phyloP scores from a whole-genome alignment of 2,329 filamentous ascomycete species.

The Cytospora piceicola region DNA sequence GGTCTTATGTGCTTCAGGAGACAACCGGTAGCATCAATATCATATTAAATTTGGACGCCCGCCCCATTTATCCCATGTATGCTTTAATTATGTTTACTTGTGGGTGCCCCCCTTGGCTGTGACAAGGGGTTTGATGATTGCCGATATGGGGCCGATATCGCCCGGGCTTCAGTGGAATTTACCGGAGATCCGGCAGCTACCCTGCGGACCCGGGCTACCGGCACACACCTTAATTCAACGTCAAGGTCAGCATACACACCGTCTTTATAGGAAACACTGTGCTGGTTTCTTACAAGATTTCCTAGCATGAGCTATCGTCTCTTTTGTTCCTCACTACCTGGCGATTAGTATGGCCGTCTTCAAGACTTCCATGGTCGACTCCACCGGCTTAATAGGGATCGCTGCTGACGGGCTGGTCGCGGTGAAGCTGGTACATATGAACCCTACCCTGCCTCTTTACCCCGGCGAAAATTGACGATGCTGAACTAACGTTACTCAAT shows the following conservation, averaged over 20 bases:
- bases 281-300: background rate
- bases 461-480: background rate
- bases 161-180: background rate
- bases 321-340: background rate
- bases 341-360: slow-evolving; percentile 4
- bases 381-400: slow-evolving; percentile 7
- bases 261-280: background rate
- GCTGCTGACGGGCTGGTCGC: slow-evolving; percentile 10
- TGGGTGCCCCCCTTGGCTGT: background rate
- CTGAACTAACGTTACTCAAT: background rate
- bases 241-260: background rate
- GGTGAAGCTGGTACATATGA: slow-evolving; percentile 15
- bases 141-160: background rate
- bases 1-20: background rate
- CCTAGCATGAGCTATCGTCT: background rate
- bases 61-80: background rate
- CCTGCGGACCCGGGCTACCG: background rate
- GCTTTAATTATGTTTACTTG: background rate
- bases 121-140: background rate
- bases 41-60: background rate
- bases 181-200: background rate
- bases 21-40: background rate
- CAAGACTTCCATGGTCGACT: background rate
- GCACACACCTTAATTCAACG: background rate
- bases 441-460: no score